Conservation (phyloP, 768 basidiomycete genomes). For the Sistotremastrum niveocremeum region DNA sequence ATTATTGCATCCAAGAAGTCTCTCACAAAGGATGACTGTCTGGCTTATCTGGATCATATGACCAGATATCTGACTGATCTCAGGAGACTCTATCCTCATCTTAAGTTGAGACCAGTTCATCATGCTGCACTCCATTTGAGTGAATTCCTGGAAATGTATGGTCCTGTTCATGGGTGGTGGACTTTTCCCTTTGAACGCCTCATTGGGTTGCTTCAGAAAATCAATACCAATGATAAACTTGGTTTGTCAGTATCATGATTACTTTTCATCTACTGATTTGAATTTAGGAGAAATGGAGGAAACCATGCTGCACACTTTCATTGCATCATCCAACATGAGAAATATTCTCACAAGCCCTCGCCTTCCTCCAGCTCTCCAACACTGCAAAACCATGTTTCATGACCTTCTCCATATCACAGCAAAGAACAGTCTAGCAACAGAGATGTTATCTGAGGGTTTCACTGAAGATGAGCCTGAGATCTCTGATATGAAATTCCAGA, state of each 20-base stretch:
- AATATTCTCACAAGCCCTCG: too few relatives aligned
- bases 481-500: too few relatives aligned
- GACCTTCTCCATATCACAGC: too few relatives aligned
- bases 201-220: slow-evolving; percentile 14
- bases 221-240: slow-evolving; percentile 12
- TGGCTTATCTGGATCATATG: slow-evolving; percentile 14
- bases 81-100: slow-evolving; percentile 8
- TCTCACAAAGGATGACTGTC: slow-evolving; percentile 8
- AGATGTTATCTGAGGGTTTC: too few relatives aligned
- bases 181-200: slow-evolving; percentile 20
- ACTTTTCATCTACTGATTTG: too few relatives aligned
- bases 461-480: too few relatives aligned
- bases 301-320: too few relatives aligned
- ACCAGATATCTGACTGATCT: slow-evolving; percentile 13
- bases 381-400: too few relatives aligned
- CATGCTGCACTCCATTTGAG: slow-evolving; percentile 20
- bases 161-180: slow-evolving; percentile 23
- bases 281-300: too few relatives aligned
- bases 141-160: slow-evolving; percentile 14
- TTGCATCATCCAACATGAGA: too few relatives aligned
- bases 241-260: slow-evolving; percentile 1
- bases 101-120: slow-evolving; percentile 16
- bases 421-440: too few relatives aligned
- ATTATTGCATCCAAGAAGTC: slow-evolving; percentile 10
- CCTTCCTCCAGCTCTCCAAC: too few relatives aligned